Percentiles rank a stretch among this genome's conserved stretches.
Conservation (phyloP, 768 basidiomycete genomes). For the Amanita subjunquillea region DNA sequence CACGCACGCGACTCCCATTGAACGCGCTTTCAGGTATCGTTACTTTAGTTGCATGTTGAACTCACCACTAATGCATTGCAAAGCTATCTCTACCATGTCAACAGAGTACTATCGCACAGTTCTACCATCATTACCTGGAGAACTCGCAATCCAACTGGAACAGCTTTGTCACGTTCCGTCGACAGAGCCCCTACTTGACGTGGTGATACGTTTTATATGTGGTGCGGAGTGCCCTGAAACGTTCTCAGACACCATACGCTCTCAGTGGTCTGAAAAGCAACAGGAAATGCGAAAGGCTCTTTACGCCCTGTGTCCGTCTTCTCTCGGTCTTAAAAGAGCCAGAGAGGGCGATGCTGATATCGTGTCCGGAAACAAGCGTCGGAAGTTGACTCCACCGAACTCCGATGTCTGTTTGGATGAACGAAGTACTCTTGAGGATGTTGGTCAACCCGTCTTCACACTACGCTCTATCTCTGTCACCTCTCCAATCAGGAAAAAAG, state of each 20-base stretch:
- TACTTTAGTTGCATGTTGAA: no score
- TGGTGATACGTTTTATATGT: conserved; percentile 29
- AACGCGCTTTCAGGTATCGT: not conserved
- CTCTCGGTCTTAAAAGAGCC: conserved; percentile 21
- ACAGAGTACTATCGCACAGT: conserved; percentile 22
- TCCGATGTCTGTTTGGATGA: conserved; percentile 6
- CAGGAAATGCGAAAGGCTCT: conserved; percentile 18
- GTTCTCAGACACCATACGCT: not conserved
- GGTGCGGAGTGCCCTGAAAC: conserved; percentile 23
- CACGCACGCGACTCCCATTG: not conserved
- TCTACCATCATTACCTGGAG: conserved; percentile 22
- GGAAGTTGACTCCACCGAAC: conserved; percentile 14
- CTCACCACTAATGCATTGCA: not conserved
- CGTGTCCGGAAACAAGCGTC: conserved; percentile 23
- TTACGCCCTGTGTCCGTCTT: conserved; percentile 15
- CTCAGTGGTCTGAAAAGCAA: conserved; percentile 30
- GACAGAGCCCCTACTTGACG: conserved; percentile 27
- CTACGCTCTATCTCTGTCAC: conserved; percentile 59
- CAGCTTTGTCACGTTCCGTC: conserved; percentile 20
- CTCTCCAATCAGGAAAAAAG: conserved; percentile 68
- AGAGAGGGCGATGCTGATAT: conserved; percentile 22
- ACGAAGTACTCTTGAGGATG: conserved; percentile 10
- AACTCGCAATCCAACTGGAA: conserved; percentile 22
- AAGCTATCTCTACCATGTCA: not conserved
- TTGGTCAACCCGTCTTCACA: conserved; percentile 42